Evolutionary conservation across 495 filamentous ascomycete species (phyloP), one percentile per base, ranked within the genome.

Genomic region (Penicillium steckii): DNA sequence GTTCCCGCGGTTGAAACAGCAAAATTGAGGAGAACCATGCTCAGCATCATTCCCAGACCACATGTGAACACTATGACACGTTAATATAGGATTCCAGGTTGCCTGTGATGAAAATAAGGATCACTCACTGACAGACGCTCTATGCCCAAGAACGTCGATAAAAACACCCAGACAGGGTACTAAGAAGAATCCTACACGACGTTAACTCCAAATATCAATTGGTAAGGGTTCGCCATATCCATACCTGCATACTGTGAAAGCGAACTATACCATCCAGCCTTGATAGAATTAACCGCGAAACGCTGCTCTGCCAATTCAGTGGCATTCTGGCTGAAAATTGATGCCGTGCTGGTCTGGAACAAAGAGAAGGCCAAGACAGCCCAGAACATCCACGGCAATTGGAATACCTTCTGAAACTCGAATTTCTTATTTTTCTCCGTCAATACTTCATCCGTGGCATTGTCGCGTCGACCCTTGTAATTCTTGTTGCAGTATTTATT

Each of bases 371-470:
- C 48, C 48, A 75, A 41, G 10, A 78, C 49, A 10, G 53, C 46
- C 75, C 73, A 75, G 35, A 76, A 76, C 33, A 62, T 67, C 72
- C 75, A 76, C 0, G 73, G 75, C 2, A 78, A 44, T 46, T 74
- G 59, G 26, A 76, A 66, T 5, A 75, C 51, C 47, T 78, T 76
- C 13, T 59, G 41, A 6, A 74, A 38, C 30, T 76, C 72, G 38
- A 76, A 76, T 37, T 69, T 74, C 32, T 68, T 71, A 59, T 75
- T 78, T 44, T 68, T 75, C 55, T 76, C 75, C 3, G 66, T 73
- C 26, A 78, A 45, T 4, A 55, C 52, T 23, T 78, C 70, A 7
- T 70, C 59, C 8, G 72, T 75, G 1, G 73, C 71, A 19, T 48
- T 58, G 30, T 78, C 75, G 13, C 62, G 52, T 10, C 61, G 63